A percentile compares a stretch with the other conserved stretches of the same genome.
Evolutionary conservation across 2,329 filamentous ascomycete genomes (phyloP).

Genomic region (Plenodomus tracheiphilus): DNA sequence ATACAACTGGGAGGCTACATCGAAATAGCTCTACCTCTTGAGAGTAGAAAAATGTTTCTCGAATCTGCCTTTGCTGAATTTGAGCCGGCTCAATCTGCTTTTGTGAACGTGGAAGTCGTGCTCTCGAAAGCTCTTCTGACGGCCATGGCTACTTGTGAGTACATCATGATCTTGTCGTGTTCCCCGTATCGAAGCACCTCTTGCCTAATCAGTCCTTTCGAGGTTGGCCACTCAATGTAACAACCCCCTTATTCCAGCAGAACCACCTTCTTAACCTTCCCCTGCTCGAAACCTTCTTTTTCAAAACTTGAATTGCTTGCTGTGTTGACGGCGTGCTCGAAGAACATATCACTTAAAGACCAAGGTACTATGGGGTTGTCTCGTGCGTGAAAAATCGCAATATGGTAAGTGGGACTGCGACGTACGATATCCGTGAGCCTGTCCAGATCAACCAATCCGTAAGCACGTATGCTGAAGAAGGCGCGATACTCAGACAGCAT

Average conservation of each 20-base stretch:
- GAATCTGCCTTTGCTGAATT: too few species aligned
- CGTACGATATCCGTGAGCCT: background rate
- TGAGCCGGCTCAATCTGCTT: too few species aligned
- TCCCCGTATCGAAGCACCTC: constrained; percentile 1
- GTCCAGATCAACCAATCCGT: background rate
- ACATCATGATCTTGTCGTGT: constrained; percentile 2
- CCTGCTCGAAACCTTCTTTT: too few species aligned
- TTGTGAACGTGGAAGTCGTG: background rate
- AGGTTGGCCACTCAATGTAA: constrained; percentile 1
- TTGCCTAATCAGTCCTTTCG: background rate
- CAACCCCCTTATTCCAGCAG: background rate
- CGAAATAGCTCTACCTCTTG: too few species aligned
- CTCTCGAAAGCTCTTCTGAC: constrained; percentile 1
- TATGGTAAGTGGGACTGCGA: background rate
- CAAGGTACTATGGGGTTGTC: constrained; percentile 3
- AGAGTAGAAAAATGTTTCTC: too few species aligned
- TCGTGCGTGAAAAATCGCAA: constrained; percentile 1
- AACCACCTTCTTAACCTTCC: background rate
- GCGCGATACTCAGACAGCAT: constrained; percentile 1
- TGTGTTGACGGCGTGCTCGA: background rate
- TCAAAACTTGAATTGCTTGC: background rate
- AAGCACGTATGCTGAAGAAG: background rate
- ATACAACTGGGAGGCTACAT: too few species aligned
- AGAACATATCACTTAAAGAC: background rate
- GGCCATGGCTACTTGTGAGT: background rate